Evolutionary conservation across 148 eudicot species (phyloP), one percentile per base, ranked within the genome.

Genomic region (Simmondsia chinensis): DNA sequence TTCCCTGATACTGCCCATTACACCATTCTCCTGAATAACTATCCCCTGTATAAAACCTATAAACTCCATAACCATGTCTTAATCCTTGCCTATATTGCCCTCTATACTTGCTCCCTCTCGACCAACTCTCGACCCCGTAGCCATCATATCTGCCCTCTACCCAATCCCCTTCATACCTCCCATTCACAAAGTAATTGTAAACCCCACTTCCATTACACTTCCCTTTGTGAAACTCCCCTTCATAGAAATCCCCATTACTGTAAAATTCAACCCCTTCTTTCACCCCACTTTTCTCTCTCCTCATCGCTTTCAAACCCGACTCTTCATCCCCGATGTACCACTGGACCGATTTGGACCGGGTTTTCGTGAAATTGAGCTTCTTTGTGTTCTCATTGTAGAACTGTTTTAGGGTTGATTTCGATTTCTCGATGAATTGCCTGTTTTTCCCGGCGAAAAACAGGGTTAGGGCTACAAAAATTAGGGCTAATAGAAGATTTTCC

Each of bases 261-360:
- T 44, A 72, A 4, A 54, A 63, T 39, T 59, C 63, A 2, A 68
- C 70, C 55, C 61, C 50, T 46, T 23, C 78, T 16, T 70, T 54
- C 41, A 21, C 22, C 9, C 13, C 16, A 20, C 26, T 33, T 9
- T 59, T 63, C 4, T 62, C 63, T 20, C 3, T 43, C 33, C 2
- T 43, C 20, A 12, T 1, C 13, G 6, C 21, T 20, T 44, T 14
- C 21, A 30, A 6, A 21, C 37, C 15, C 23, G 26, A 26, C n/a
- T 10, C 3, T 9, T 38, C 35, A 56, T 70, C 71, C 0, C 89
- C 95, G 37, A 86, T 86, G 70, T 64, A 72, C 96, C 96, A 87
- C 42, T 77, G 65, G 0, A 87, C 94, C 24, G 80, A 71, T 30
- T 66, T 72, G 1, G 72, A 41, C 20, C 51, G 46, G n/a, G 16